Base-by-base conservation (phyloP, 2,329 filamentous ascomycete species). In the Tolypocladium endophyticum region DNA sequence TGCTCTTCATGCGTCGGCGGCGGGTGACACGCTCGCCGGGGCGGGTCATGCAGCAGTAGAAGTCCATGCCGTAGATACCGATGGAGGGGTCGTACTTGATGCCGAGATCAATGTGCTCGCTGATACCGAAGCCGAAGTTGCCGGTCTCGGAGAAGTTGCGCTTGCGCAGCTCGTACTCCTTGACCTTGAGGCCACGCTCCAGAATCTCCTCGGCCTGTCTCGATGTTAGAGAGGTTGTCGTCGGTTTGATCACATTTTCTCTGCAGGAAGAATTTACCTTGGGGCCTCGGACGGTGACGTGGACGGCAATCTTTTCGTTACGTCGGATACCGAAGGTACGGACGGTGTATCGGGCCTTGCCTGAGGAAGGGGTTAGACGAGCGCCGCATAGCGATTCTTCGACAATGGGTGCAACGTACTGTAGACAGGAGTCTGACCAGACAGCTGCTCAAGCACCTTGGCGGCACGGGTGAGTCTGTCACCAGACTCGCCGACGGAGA, bases 11-110 rank as follows among this genome's bases (percentile, higher is more conserved):
- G 74, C 93, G 91, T 78, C 93, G 89, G 76, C 94, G 92, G 84
- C 92, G 93, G 78, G 90, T 89, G 77, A 99, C 91, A 78, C 94
- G 92, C 87, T 96, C 92, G 83, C 94, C 94, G 73, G 93, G 94
- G 75, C 94, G 92, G 84, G 92, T 96, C 94, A 99, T 99, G 91
- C 93, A 97, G 90, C 88, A 92, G 89, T 97, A 99, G 84, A 99
- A 99, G 84, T 99, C 94, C 94, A 99, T 99, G 79, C 94, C 92
- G 86, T 96, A 97, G 79, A 97, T 97, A 87, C 92, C 92, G 72
- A 97, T 97, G 67, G 86, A 89, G 67, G 92, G 92, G 83, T 97
- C 92, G 85, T 97, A 97, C 88, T 99, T 99, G 90, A 99, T 99
- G 76, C 94, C 94, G 74, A 99, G 86, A 87, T 99, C 94, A 81